Conservation (phyloP, 176 grass and related monocot genomes). For the Oryza meridionalis region DNA sequence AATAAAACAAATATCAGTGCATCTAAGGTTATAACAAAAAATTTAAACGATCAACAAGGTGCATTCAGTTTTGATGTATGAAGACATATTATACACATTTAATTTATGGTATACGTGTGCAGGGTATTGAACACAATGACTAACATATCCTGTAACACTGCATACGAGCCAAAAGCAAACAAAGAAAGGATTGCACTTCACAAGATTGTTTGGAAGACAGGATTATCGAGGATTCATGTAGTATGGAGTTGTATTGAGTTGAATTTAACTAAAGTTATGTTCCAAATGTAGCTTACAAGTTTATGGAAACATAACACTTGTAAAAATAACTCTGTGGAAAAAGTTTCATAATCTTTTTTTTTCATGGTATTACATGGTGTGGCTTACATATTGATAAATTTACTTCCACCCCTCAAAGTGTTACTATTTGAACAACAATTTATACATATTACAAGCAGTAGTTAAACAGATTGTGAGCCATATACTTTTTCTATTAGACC, state of each 20-base stretch:
- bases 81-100: background rate
- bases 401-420: background rate
- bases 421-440: background rate
- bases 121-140: slow-evolving; percentile 8
- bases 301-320: background rate
- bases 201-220: background rate
- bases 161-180: background rate
- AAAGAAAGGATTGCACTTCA: slow-evolving; percentile 9
- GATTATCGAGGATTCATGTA: background rate
- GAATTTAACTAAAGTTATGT: background rate
- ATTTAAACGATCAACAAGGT: background rate
- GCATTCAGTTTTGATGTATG: background rate
- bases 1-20: slow-evolving; percentile 2
- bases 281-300: background rate
- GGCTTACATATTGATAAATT: background rate
- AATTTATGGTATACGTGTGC: slow-evolving; percentile 10
- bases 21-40: background rate
- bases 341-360: slow-evolving; percentile 11
- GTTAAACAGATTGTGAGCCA: background rate
- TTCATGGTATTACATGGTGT: background rate
- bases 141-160: background rate
- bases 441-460: background rate
- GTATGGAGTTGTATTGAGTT: background rate
- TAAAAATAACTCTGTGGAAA: slow-evolving; percentile 2
- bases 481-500: background rate